Conservation (phyloP, 306 rosid species). For the Cicer judaicum region DNA sequence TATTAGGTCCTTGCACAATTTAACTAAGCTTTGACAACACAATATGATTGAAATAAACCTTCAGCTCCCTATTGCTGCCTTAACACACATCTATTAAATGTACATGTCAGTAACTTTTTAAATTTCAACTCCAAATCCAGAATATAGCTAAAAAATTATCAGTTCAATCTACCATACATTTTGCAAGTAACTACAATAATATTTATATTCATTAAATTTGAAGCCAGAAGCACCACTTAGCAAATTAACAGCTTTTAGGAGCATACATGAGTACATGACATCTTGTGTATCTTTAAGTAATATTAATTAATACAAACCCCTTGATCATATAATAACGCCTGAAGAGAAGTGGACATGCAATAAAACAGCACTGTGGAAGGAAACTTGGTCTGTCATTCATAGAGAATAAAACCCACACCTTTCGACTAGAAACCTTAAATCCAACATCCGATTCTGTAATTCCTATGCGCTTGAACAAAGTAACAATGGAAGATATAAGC, state of each 20-base stretch:
- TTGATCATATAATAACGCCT: constrained; percentile 38
- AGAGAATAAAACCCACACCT: constrained; percentile 59
- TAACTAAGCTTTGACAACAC: constrained; percentile 31
- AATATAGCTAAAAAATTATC: background rate
- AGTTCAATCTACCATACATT: constrained; percentile 6
- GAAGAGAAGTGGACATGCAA: constrained; percentile 26
- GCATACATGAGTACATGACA: background rate
- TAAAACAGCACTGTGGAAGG: constrained; percentile 11
- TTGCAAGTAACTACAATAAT: background rate
- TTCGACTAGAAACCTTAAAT: constrained; percentile 94
- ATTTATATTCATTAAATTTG: constrained; percentile 15
- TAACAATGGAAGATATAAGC: constrained; percentile 83
- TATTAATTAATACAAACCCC: constrained; percentile 29
- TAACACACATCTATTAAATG: constrained; percentile 28
- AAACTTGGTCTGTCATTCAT: constrained; percentile 31
- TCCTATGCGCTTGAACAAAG: constrained; percentile 86
- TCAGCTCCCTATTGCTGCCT: constrained; percentile 20
- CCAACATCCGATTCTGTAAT: constrained; percentile 91
- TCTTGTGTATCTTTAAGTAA: constrained; percentile 15
- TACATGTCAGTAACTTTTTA: constrained; percentile 21
- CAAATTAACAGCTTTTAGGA: constrained; percentile 17
- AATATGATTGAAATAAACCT: constrained; percentile 25
- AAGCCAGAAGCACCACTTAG: constrained; percentile 28
- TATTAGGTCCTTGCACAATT: constrained; percentile 3
- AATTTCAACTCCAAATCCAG: constrained; percentile 27